Conservation (phyloP, 1,139 yeast genomes). For the Scheffersomyces lignicola region DNA sequence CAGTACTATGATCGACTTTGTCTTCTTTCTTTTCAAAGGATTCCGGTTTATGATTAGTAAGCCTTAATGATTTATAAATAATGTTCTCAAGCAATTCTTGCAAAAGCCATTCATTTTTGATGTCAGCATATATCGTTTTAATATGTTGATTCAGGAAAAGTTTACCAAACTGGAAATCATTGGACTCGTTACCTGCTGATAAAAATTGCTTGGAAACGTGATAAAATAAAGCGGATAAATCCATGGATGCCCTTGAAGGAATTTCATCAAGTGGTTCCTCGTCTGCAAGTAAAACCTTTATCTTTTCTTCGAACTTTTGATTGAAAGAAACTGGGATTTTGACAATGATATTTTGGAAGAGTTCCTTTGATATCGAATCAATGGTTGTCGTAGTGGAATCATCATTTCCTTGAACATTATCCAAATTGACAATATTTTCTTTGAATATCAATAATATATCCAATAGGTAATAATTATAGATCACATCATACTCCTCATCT, state of each 20-base stretch:
- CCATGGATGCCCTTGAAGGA: constrained; percentile 26
- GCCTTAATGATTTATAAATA: constrained; percentile 4
- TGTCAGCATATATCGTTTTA: constrained; percentile 17
- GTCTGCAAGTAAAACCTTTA: neutral
- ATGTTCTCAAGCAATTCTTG: constrained; percentile 9
- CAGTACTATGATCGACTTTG: too few species aligned
- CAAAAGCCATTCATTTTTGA: constrained; percentile 33
- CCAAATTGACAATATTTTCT: constrained; percentile 2
- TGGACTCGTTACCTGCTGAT: constrained; percentile 5
- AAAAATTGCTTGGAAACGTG: constrained; percentile 20
- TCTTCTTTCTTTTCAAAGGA: neutral
- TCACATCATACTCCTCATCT: constrained; percentile 5
- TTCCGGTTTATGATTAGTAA: too few species aligned
- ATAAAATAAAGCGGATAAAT: constrained; percentile 23
- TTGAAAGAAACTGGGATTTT: constrained; percentile 9
- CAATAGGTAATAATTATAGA: constrained; percentile 14
- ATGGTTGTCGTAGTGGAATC: neutral
- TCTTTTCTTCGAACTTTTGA: constrained; percentile 11
- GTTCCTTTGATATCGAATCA: neutral
- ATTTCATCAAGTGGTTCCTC: constrained; percentile 7
- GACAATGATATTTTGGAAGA: constrained; percentile 11
- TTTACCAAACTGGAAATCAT: constrained; percentile 19
- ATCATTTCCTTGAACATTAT: neutral
- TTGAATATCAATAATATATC: constrained; percentile 12
- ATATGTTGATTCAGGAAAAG: constrained; percentile 20